phyloP scores from a whole-genome alignment of 768 basidiomycete genomes.

The Hypholoma sublateritium region DNA sequence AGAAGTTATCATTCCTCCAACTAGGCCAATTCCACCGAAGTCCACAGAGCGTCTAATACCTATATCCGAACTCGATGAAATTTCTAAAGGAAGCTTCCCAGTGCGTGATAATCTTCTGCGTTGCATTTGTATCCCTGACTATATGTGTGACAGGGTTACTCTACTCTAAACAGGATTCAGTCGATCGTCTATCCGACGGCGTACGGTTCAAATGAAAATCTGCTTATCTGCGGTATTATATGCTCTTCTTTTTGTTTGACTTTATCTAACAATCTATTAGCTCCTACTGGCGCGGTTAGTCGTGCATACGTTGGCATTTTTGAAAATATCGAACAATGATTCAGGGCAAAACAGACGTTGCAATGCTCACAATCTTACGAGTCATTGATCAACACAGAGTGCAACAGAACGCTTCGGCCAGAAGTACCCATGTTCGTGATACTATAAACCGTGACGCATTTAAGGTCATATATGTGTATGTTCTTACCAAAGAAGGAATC shows the following conservation, averaged over 20 bases:
- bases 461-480: constrained; percentile 96
- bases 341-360: constrained; percentile 99
- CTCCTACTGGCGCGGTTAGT: constrained; percentile 95
- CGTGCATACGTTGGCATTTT: background rate
- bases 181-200: constrained; percentile 93
- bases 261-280: constrained; percentile 36
- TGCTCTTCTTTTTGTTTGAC: background rate
- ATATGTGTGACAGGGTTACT: constrained; percentile 63
- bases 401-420: constrained; percentile 10
- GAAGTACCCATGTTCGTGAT: constrained; percentile 33
- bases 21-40: constrained; percentile 73
- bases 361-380: constrained; percentile 90
- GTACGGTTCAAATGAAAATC: constrained; percentile 93
- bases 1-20: constrained; percentile 88
- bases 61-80: constrained; percentile 70
- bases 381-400: constrained; percentile 71
- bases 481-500: background rate
- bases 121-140: background rate
- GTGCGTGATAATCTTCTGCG: constrained; percentile 39
- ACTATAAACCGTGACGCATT: constrained; percentile 72
- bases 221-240: constrained; percentile 80
- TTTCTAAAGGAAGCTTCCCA: constrained; percentile 82
- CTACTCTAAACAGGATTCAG: constrained; percentile 88
- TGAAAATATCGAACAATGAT: constrained; percentile 10
- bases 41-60: constrained; percentile 67